phyloP scores from a whole-genome alignment of 2,329 filamentous ascomycete species.

The Fusarium guadeloupense region DNA sequence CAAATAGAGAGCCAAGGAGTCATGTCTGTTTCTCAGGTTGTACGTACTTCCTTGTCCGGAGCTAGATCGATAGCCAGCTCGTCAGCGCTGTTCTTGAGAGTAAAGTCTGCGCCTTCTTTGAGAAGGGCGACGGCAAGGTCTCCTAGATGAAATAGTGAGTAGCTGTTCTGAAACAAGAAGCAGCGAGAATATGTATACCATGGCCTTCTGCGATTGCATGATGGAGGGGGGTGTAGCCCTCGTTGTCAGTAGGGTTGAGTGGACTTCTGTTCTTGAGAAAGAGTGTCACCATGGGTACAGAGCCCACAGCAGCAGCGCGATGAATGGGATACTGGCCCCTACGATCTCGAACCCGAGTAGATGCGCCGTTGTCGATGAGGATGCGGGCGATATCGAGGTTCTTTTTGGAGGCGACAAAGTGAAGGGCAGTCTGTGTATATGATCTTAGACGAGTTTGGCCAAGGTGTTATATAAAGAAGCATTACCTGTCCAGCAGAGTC shows the following conservation, averaged over 20 bases:
- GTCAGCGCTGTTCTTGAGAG: slow-evolving; percentile 78
- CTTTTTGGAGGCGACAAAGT: slow-evolving; percentile 90
- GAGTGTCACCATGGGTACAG: slow-evolving; percentile 84
- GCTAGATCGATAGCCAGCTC: slow-evolving; percentile 80
- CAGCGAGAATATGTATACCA: slow-evolving; percentile 53
- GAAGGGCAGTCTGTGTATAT: slow-evolving; percentile 75
- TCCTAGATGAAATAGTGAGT: slow-evolving; percentile 53
- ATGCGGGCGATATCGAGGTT: slow-evolving; percentile 83
- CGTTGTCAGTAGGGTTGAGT: slow-evolving; percentile 81
- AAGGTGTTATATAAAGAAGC: neutral
- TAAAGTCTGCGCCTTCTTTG: slow-evolving; percentile 83
- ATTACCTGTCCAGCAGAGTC: slow-evolving; percentile 72
- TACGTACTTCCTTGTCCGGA: slow-evolving; percentile 81
- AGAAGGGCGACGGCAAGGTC: slow-evolving; percentile 85
- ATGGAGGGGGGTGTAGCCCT: slow-evolving; percentile 89
- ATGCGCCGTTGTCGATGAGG: slow-evolving; percentile 80
- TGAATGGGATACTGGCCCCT: slow-evolving; percentile 92
- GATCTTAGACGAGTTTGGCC: neutral
- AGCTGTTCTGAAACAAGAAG: too few species aligned
- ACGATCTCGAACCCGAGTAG: slow-evolving; percentile 81
- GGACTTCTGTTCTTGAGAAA: slow-evolving; percentile 82
- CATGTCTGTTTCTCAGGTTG: neutral
- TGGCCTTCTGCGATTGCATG: slow-evolving; percentile 83
- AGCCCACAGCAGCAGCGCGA: slow-evolving; percentile 89
- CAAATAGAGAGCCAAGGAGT: slow-evolving; percentile 1